These are phyloP conservation scores for Sonneratia alba DNA, from an alignment of 345 rosid genomes.

Conservation along the genomic window DNA sequence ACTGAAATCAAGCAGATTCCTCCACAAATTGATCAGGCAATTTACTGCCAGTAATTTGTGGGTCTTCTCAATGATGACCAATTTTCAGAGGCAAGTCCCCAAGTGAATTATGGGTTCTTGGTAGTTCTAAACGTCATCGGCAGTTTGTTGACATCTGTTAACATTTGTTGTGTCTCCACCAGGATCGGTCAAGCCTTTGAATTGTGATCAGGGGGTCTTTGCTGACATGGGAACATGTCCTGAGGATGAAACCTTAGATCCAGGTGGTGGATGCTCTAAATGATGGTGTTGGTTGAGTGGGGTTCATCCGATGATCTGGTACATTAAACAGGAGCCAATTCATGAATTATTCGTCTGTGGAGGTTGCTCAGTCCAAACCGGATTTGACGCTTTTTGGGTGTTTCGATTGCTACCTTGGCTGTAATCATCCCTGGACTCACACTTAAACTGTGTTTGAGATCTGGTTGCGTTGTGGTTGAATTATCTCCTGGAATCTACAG, in stretches of 20 bases:
- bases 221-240: background rate
- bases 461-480: too few species aligned
- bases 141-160: background rate
- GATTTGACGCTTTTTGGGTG: too few species aligned
- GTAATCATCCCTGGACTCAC: too few species aligned
- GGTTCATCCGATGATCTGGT: background rate
- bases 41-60: conserved; percentile 63
- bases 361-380: too few species aligned
- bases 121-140: background rate
- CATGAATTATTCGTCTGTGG: background rate
- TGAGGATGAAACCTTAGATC: background rate
- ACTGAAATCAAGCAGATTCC: conserved; percentile 99
- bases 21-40: conserved; percentile 86
- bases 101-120: background rate
- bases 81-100: conserved; percentile 13
- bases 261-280: background rate
- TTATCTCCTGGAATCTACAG: too few species aligned
- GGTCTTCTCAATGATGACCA: conserved; percentile 24
- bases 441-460: too few species aligned
- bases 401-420: too few species aligned
- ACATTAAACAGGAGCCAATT: background rate
- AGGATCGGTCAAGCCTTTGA: background rate
- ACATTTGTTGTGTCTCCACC: background rate
- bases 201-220: background rate
- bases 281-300: background rate